These are phyloP conservation scores for Lagenidium giganteum DNA, from an alignment of 352 stramenopile genomes.

Conservation along the genomic window DNA sequence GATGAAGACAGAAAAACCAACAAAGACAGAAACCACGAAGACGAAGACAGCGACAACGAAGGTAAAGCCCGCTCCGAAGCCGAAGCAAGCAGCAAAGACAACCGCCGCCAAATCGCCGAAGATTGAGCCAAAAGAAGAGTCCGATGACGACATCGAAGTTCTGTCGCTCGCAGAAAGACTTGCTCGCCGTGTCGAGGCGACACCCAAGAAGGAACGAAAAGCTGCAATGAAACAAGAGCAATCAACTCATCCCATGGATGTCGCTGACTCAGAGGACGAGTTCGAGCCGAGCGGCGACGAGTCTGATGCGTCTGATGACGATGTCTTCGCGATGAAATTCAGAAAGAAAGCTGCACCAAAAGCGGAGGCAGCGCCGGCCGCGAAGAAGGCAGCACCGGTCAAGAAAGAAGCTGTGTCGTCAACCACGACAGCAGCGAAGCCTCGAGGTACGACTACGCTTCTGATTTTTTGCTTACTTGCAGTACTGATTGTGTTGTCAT, in stretches of 20 bases:
- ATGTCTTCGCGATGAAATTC: slow-evolving; percentile 63
- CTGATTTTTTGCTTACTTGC: neutral
- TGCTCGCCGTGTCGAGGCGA: slow-evolving; percentile 42
- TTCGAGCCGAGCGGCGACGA: slow-evolving; percentile 4
- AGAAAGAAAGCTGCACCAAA: slow-evolving; percentile 37
- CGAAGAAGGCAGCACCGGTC: slow-evolving; percentile 23
- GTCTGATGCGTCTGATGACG: slow-evolving; percentile 28
- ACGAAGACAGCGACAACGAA: slow-evolving; percentile 16
- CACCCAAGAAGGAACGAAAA: slow-evolving; percentile 32
- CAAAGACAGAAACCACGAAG: slow-evolving; percentile 11
- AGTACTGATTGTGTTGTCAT: too few relatives aligned
- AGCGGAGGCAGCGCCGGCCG: slow-evolving; percentile 16
- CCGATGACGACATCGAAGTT: slow-evolving; percentile 62
- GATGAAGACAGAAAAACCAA: slow-evolving; percentile 21
- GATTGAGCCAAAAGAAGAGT: slow-evolving; percentile 24
- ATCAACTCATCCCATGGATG: slow-evolving; percentile 24
- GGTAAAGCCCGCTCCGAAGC: slow-evolving; percentile 18
- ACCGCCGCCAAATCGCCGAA: slow-evolving; percentile 12
- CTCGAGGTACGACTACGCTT: slow-evolving; percentile 13
- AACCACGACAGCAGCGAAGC: slow-evolving; percentile 21
- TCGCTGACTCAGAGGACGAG: slow-evolving; percentile 45
- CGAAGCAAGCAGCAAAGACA: slow-evolving; percentile 20
- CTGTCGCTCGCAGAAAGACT: slow-evolving; percentile 70
- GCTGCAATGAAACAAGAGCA: slow-evolving; percentile 17
- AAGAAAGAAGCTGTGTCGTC: slow-evolving; percentile 9